Evolutionary conservation across 2,329 filamentous ascomycete genomes (phyloP), one percentile per base, ranked within the genome.

Genomic region (Sarocladium oryzae): DNA sequence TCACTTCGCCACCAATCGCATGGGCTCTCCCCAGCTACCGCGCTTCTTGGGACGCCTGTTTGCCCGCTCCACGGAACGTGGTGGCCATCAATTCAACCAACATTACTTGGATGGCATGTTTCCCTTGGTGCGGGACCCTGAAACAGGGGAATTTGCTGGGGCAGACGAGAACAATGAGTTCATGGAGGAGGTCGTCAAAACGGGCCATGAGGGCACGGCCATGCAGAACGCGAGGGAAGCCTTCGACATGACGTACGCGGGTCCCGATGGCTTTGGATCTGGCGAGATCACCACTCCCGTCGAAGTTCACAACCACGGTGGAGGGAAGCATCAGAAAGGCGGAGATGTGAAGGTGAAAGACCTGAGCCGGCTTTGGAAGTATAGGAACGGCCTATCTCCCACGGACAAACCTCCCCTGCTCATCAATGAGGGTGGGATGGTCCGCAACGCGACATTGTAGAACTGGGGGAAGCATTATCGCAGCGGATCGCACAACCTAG

Each of bases 91-190:
- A 57, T 68, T 84, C 58, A 74, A 72, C 56, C 79, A 83, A 63
- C 80, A 84, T 56, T 84, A 83, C 50, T 70, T 84, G 1, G 77
- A 82, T 54, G 76, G 73, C 52, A 82, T 84, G 77, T 83, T 84
- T 52, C 77, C 78, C 0, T 65, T 82, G 0, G 67, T 66, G 26
- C 62, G 59, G 4, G 71, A 81, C 37, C 52, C 65, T 0, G 59
- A 66, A 2, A 72, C 68, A 2, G 72, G 72, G 2, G 60, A 65
- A 5, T 69, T 76, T 33, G 54, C 63, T 1, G 71, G 73, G 2
- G 70, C 72, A 15, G 72, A 78, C 3, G 63, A 71, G 3, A 63
- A 70, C 9, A 82, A 78, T 56, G 72, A 73, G 35, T 85, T 85
- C 56, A 84, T 85, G 79, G 74, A 82, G 51, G 80, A 77, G 57